Evolutionary conservation across 805 yeast genomes (phyloP).

Genomic region (Saccharomyces eubayanus): DNA sequence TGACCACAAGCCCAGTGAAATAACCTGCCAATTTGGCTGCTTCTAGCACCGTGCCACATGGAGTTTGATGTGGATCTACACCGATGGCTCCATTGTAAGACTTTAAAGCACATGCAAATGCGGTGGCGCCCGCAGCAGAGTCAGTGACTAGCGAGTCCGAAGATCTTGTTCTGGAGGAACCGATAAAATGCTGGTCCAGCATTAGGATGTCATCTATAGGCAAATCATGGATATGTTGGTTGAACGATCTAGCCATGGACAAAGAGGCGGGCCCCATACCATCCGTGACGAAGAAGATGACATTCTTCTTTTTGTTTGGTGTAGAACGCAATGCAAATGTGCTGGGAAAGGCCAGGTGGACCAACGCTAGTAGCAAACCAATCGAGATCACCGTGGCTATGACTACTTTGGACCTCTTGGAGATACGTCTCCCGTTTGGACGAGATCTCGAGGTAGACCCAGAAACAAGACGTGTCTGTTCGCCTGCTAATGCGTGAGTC

Average conservation of each 20-base stretch:
- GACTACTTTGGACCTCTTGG: not conserved
- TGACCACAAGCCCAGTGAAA: conserved; percentile 82
- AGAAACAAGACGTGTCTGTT: not conserved
- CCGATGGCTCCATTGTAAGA: conserved; percentile 88
- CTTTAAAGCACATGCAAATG: conserved; percentile 77
- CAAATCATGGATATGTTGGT: conserved; percentile 43
- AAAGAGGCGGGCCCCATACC: conserved; percentile 94
- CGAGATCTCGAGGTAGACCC: not conserved
- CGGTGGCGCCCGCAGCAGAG: conserved; percentile 97
- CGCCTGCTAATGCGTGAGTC: not conserved
- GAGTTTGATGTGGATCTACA: conserved; percentile 57
- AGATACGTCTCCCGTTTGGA: not conserved
- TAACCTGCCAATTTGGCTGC: conserved; percentile 78
- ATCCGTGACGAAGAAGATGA: conserved; percentile 83
- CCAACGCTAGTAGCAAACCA: not conserved
- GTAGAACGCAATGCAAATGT: not conserved
- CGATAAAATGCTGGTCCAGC: conserved; percentile 65
- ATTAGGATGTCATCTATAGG: conserved; percentile 47
- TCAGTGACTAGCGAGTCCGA: conserved; percentile 74
- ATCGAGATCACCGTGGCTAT: not conserved
- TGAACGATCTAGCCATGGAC: conserved; percentile 68
- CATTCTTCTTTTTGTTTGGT: conserved; percentile 47
- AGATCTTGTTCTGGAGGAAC: conserved; percentile 79
- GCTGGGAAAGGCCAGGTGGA: not conserved
- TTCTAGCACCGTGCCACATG: conserved; percentile 85